Percentiles rank a stretch among this genome's conserved stretches.
Evolutionary conservation across 352 stramenopile genomes (phyloP).

Genomic region (Pythium phragmiticola): DNA sequence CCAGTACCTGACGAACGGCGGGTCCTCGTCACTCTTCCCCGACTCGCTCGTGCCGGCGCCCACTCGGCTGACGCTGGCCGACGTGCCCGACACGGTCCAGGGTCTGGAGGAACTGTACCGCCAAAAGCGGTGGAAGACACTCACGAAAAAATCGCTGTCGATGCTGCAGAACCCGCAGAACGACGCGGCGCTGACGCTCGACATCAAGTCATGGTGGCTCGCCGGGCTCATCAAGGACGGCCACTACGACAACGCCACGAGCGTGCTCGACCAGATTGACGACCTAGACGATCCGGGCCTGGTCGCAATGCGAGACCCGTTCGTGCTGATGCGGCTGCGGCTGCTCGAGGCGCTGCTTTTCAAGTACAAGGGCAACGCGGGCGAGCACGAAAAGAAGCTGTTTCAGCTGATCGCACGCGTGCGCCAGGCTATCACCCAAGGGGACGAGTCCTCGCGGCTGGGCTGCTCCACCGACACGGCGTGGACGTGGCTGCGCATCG

Average conservation of each 20-base stretch:
- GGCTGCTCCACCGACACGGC: constrained; percentile 34
- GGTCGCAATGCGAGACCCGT: constrained; percentile 28
- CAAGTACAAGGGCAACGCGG: constrained; percentile 64
- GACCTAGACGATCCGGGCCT: constrained; percentile 39
- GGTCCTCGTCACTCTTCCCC: constrained; percentile 4
- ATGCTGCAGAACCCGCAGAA: constrained; percentile 68
- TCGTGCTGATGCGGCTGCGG: constrained; percentile 55
- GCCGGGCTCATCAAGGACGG: constrained; percentile 76
- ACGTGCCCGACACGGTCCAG: constrained; percentile 58
- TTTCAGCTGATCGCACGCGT: constrained; percentile 53
- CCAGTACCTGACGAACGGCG: constrained; percentile 14
- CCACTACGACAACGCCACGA: constrained; percentile 73
- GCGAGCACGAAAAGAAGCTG: constrained; percentile 65
- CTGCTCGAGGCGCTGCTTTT: constrained; percentile 65
- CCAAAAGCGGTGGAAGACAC: constrained; percentile 69
- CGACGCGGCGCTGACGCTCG: constrained; percentile 42
- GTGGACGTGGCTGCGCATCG: constrained; percentile 54
- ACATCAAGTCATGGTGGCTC: constrained; percentile 85
- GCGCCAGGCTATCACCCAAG: constrained; percentile 25
- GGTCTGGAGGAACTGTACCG: constrained; percentile 57
- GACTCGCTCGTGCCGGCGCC: constrained; percentile 27
- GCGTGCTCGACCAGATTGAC: constrained; percentile 74
- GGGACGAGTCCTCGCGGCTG: constrained; percentile 30
- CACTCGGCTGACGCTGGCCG: constrained; percentile 47
- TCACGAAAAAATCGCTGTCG: constrained; percentile 70